These are phyloP conservation scores for Wallacemonas sp. DNA, from an alignment of 208 protist genomes.

Conservation along the genomic window DNA sequence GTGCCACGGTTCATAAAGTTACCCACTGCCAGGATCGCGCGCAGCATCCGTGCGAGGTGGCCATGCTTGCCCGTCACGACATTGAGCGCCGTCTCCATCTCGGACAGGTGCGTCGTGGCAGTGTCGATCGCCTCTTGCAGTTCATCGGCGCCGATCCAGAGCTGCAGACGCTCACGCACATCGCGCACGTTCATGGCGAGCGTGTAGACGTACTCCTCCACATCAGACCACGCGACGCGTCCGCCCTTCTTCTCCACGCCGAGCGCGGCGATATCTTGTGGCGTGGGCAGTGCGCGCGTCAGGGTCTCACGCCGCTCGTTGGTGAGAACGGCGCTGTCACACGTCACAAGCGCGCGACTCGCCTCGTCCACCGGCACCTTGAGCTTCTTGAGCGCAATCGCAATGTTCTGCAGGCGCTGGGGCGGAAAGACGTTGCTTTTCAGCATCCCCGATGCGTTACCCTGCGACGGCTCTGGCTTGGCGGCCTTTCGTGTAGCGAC, in stretches of 20 bases:
- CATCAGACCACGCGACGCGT: conserved; percentile 52
- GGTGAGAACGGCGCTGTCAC: conserved; percentile 42
- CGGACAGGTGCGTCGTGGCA: conserved; percentile 35
- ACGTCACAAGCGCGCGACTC: conserved; percentile 54
- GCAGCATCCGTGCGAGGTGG: conserved; percentile 58
- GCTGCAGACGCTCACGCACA: conserved; percentile 65
- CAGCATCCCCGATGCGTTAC: not conserved
- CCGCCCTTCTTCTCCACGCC: conserved; percentile 39
- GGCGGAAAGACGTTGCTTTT: conserved; percentile 53
- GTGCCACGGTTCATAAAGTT: conserved; percentile 80
- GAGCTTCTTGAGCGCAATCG: conserved; percentile 69
- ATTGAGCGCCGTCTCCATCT: conserved; percentile 51
- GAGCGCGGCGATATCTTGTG: conserved; percentile 54
- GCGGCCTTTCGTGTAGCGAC: conserved; percentile 19
- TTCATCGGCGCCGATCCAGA: conserved; percentile 58
- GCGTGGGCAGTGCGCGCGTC: conserved; percentile 40
- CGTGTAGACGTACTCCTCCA: conserved; percentile 64
- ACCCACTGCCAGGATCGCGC: conserved; percentile 49
- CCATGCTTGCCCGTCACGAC: conserved; percentile 47
- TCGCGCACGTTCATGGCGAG: conserved; percentile 55
- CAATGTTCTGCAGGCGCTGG: conserved; percentile 78
- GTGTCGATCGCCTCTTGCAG: conserved; percentile 45
- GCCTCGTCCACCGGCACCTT: conserved; percentile 46
- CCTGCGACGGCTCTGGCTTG: conserved; percentile 18
- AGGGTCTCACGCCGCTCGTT: conserved; percentile 52